Evolutionary conservation across 2,329 filamentous ascomycete species (phyloP), one percentile per base, ranked within the genome.

Genomic region (Verticillium nonalfalfae): DNA sequence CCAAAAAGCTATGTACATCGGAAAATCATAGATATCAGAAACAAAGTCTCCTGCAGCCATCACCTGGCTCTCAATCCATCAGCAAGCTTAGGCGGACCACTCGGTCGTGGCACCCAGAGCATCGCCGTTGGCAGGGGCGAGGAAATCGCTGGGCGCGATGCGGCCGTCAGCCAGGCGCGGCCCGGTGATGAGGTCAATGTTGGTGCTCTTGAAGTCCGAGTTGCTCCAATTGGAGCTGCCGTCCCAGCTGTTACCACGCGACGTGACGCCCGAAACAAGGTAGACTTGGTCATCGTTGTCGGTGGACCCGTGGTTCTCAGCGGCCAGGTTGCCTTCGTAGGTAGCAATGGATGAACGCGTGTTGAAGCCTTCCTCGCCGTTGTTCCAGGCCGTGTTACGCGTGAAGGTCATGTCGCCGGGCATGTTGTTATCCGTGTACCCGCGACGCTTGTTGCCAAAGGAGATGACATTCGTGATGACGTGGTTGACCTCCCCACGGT

Each of bases 391-490:
- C 1, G 77, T 80, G 68, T 78, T 79, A 55, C 75, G 70, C 13
- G 71, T 70, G 26, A 79, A 63, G 1, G 68, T 68, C 52, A 80
- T 69, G 40, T 67, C 69, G 0, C 77, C 78, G 0, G 75, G 70
- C 63, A 79, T 75, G n/a, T 70, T 71, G 63, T 80, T 81, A 56
- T 80, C 78, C 11, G 75, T 79, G 68, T 80, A 80, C 0, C 78
- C 78, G 60, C 79, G 78, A 31, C 71, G 72, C 1, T 71, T 70
- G 63, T 80, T 80, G 56, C 69, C 65, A 64, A 79, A 80, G 6
- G 78, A 73, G n/a, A 79, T 78, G 64, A 69, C 75, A 70, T 80
- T 80, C 45, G 70, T 71, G 58, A 80, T 66, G 39, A 78, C 70
- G 63, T 79, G 78, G 66, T 76, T 72, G 0, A 76, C 77, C 0